Base-by-base conservation (phyloP, 768 basidiomycete genomes). In the Auriculariales sp. region DNA sequence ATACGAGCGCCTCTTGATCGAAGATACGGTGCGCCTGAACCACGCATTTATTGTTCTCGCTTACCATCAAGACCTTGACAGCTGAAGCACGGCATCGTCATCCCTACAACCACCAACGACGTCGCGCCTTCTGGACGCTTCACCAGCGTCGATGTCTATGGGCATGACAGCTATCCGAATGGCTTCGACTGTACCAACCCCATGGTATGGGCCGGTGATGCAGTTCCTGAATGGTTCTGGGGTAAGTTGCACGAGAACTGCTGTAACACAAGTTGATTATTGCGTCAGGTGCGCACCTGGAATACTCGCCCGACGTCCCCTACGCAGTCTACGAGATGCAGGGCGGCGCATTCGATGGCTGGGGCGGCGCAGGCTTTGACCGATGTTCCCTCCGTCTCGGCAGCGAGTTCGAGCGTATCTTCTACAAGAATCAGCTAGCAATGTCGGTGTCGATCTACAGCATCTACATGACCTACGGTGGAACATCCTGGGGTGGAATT, bases 141-240 rank as follows among this genome's bases (percentile, higher is more conserved):
- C 29, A 50, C 56, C 9, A 50, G 45, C 11, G 61, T 59, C 5
- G 48, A 44, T 24, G 5, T 44, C 27, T 19, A 60, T 58, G 14
- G 56, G 19, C 57, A 57, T 15, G 59, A 60, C 7, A 53, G 48
- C 25, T 75, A 75, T 52, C 72, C 73, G 2, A 71, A 74, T 49
- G 71, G 72, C 1, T 78, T 78, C 54, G 73, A 78, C 56, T 78
- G 77, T 55, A 65, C 69, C 1, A 52, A 70, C 49, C 73, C 75
- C 1, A 54, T 69, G 34, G 59, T 54, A 6, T 77, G 77, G 77
- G 52, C 62, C 7, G 12, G 22, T 19, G 32, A 54, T 25, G 39
- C 39, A 12, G 39, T 44, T 5, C 39, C 39, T 24, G 39, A 44
- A 25, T 44, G 22, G 3, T n/a, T n/a, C n/a, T n/a, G n/a, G n/a